Conservation (phyloP, 805 yeast genomes). For the Starmerella sp. region DNA sequence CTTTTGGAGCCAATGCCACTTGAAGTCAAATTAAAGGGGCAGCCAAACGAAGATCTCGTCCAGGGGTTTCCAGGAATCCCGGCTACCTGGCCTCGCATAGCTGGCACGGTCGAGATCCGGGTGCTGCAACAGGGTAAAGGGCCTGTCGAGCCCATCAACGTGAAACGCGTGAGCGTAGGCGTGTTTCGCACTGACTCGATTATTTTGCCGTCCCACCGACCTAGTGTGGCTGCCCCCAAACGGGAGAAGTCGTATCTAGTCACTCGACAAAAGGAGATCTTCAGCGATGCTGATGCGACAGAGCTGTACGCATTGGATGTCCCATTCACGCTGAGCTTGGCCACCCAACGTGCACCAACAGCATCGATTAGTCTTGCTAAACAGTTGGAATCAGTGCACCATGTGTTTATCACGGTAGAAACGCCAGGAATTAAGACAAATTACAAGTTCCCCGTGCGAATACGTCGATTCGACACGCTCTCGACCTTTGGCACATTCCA, state of each 20-base stretch:
- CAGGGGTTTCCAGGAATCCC: constrained; percentile 36
- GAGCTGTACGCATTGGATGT: constrained; percentile 28
- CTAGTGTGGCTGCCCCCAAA: constrained; percentile 25
- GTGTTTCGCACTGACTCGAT: constrained; percentile 33
- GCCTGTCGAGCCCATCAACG: constrained; percentile 5
- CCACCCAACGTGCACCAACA: constrained; percentile 28
- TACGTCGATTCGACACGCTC: constrained; percentile 32
- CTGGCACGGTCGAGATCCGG: constrained; percentile 32
- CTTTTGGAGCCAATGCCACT: constrained; percentile 5
- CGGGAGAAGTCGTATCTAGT: constrained; percentile 31
- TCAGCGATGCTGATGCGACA: constrained; percentile 8
- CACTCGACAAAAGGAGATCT: constrained; percentile 26
- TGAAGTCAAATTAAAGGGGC: constrained; percentile 26
- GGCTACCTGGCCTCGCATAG: constrained; percentile 34
- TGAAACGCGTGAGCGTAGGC: constrained; percentile 27
- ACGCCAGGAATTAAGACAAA: constrained; percentile 11
- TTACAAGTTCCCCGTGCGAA: constrained; percentile 28
- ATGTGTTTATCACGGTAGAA: constrained; percentile 28
- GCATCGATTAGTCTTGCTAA: constrained; percentile 29
- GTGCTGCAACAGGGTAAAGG: constrained; percentile 1
- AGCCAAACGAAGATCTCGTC: constrained; percentile 33
- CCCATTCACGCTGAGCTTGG: constrained; percentile 31
- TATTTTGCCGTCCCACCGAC: constrained; percentile 28
- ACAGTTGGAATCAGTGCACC: constrained; percentile 28
- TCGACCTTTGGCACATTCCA: constrained; percentile 31